phyloP scores from a whole-genome alignment of 768 basidiomycete genomes.

The Tylopilus sp. region DNA sequence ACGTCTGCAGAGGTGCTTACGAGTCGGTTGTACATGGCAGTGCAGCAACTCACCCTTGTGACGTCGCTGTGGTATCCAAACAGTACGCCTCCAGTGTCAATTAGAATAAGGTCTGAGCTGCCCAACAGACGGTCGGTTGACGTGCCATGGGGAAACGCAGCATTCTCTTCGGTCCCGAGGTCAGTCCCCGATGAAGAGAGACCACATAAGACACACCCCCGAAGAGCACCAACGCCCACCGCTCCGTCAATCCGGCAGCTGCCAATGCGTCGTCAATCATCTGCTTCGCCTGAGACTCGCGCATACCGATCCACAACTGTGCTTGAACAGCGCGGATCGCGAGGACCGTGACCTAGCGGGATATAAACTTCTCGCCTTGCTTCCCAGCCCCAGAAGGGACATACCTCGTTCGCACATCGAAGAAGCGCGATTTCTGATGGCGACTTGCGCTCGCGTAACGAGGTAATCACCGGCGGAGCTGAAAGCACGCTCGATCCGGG shows the following conservation, averaged over 20 bases:
- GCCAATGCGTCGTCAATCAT: slow-evolving; percentile 56
- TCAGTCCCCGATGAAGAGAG: background rate
- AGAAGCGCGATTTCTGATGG: slow-evolving; percentile 64
- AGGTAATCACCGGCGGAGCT: slow-evolving; percentile 53
- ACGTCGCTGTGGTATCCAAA: slow-evolving; percentile 79
- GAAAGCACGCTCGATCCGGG: slow-evolving; percentile 38
- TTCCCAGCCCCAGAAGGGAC: slow-evolving; percentile 4
- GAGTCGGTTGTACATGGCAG: background rate
- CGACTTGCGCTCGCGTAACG: slow-evolving; percentile 73
- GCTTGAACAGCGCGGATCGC: slow-evolving; percentile 65
- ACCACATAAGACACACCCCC: slow-evolving; percentile 50
- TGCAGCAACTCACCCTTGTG: slow-evolving; percentile 56
- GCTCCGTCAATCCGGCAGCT: slow-evolving; percentile 54
- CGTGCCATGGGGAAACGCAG: slow-evolving; percentile 80
- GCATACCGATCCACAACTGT: slow-evolving; percentile 66
- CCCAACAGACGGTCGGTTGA: slow-evolving; percentile 64
- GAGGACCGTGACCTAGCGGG: slow-evolving; percentile 69
- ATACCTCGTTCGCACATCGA: slow-evolving; percentile 77
- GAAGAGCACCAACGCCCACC: slow-evolving; percentile 68
- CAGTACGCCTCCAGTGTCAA: slow-evolving; percentile 70
- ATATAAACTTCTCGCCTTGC: background rate
- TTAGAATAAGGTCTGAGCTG: slow-evolving; percentile 61
- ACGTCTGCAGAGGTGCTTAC: slow-evolving; percentile 42
- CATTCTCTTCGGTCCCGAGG: slow-evolving; percentile 55
- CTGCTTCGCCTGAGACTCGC: slow-evolving; percentile 63